A percentile compares a stretch with the other conserved stretches of the same genome.
Conservation (phyloP, 208 protist species). For the Tritrichomonas foetus region DNA sequence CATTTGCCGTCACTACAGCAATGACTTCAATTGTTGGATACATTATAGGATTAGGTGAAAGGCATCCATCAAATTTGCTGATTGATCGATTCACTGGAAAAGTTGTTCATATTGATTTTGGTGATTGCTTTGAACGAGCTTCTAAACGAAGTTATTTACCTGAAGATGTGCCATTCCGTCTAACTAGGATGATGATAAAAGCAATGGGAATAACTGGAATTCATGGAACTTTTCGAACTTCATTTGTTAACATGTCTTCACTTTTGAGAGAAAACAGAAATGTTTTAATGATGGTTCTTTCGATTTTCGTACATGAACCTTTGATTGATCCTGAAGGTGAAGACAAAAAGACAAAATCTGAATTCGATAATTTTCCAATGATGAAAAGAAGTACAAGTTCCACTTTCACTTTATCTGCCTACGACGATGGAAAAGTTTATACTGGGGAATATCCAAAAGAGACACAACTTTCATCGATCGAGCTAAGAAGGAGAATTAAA, state of each 20-base stretch:
- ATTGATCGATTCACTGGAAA: conserved; percentile 22
- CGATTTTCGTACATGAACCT: conserved; percentile 21
- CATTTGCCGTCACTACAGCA: background rate
- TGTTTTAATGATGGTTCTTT: background rate
- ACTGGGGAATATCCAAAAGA: background rate
- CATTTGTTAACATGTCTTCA: conserved; percentile 11
- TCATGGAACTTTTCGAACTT: background rate
- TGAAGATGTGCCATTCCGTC: conserved; percentile 35
- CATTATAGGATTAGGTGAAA: conserved; percentile 14
- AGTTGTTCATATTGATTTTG: conserved; percentile 38
- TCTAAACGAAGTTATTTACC: conserved; percentile 20
- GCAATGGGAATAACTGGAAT: background rate
- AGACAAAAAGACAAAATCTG: too few relatives aligned
- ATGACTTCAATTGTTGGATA: conserved; percentile 23
- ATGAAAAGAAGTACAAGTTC: background rate
- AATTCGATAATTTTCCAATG: too few relatives aligned
- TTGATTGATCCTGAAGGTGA: background rate
- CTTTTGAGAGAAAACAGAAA: background rate
- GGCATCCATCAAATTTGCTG: background rate
- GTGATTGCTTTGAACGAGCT: conserved; percentile 51
- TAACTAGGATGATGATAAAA: background rate
- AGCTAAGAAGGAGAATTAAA: background rate
- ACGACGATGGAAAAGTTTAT: background rate
- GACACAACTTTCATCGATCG: background rate
- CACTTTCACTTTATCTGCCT: background rate